A percentile compares a stretch with the other conserved stretches of the same genome.
phyloP scores from a whole-genome alignment of 1,284 basidiomycete genomes.

The Ustilago hordei region DNA sequence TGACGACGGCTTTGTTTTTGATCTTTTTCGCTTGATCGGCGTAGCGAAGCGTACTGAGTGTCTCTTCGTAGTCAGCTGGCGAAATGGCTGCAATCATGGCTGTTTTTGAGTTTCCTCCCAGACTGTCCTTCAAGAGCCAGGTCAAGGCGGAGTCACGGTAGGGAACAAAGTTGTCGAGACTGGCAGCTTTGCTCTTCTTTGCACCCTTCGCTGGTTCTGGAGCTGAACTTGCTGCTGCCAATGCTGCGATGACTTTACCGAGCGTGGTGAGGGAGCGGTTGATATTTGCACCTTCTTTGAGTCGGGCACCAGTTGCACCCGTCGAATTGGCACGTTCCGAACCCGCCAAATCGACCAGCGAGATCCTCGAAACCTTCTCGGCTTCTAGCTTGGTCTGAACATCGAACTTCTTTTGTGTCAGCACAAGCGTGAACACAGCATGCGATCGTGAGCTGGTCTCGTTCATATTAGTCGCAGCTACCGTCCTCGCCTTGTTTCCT shows the following conservation, averaged over 20 bases:
- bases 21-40: constrained; percentile 98
- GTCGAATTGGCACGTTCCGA: constrained; percentile 68
- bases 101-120: constrained; percentile 69
- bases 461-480: constrained; percentile 67
- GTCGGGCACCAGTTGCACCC: constrained; percentile 66
- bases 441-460: constrained; percentile 65
- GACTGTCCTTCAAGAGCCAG: constrained; percentile 71
- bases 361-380: constrained; percentile 66
- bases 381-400: constrained; percentile 58
- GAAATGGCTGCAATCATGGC: constrained; percentile 90
- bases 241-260: constrained; percentile 64
- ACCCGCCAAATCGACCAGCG: constrained; percentile 65
- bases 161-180: constrained; percentile 62
- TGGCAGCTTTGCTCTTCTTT: constrained; percentile 51
- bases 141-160: constrained; percentile 66
- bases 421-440: constrained; percentile 63
- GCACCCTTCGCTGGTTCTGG: constrained; percentile 46
- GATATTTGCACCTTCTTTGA: constrained; percentile 70
- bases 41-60: constrained; percentile 91
- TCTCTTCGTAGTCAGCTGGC: constrained; percentile 97
- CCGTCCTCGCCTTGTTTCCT: constrained; percentile 83
- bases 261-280: constrained; percentile 60
- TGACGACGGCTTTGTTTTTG: constrained; percentile 98
- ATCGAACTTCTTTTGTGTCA: constrained; percentile 60
- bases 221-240: constrained; percentile 53